These are phyloP conservation scores for Davidsoniella eucalypti DNA, from an alignment of 2,329 filamentous ascomycete species.

Conservation along the genomic window DNA sequence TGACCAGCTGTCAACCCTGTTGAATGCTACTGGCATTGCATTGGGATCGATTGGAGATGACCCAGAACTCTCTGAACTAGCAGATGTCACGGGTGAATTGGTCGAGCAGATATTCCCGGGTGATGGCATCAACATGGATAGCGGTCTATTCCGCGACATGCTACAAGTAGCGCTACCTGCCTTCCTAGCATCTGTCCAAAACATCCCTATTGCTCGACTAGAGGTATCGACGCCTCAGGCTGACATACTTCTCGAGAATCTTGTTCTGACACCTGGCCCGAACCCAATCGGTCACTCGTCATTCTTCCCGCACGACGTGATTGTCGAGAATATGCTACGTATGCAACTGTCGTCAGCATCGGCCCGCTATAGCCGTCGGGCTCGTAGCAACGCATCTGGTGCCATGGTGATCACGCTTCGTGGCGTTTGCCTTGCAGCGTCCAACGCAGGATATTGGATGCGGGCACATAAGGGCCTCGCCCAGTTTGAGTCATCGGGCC, in stretches of 20 bases:
- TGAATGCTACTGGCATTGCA: slow-evolving; percentile 21
- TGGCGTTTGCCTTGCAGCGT: slow-evolving; percentile 73
- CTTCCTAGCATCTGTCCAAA: slow-evolving; percentile 61
- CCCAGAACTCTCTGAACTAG: slow-evolving; percentile 51
- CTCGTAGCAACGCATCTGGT: slow-evolving; percentile 43
- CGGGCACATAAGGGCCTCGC: slow-evolving; percentile 62
- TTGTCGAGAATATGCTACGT: slow-evolving; percentile 69
- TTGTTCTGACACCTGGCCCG: slow-evolving; percentile 70
- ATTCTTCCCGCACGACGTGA: slow-evolving; percentile 72
- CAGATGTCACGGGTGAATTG: slow-evolving; percentile 50
- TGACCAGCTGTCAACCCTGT: slow-evolving; percentile 2
- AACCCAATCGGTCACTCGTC: slow-evolving; percentile 70
- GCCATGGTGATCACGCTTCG: slow-evolving; percentile 46
- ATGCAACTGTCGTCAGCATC: slow-evolving; percentile 36
- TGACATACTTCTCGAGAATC: slow-evolving; percentile 75
- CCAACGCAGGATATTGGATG: slow-evolving; percentile 83
- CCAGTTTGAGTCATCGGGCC: slow-evolving; percentile 63
- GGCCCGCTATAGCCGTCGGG: neutral
- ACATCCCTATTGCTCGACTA: slow-evolving; percentile 77
- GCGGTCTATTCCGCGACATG: slow-evolving; percentile 56
- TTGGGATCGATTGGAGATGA: slow-evolving; percentile 55
- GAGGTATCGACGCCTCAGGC: slow-evolving; percentile 71
- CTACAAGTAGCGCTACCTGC: slow-evolving; percentile 70
- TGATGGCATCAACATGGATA: slow-evolving; percentile 36
- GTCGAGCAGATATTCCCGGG: slow-evolving; percentile 54